Base-by-base conservation (phyloP, 768 basidiomycete species). In the Rhodotorula diobovata region DNA sequence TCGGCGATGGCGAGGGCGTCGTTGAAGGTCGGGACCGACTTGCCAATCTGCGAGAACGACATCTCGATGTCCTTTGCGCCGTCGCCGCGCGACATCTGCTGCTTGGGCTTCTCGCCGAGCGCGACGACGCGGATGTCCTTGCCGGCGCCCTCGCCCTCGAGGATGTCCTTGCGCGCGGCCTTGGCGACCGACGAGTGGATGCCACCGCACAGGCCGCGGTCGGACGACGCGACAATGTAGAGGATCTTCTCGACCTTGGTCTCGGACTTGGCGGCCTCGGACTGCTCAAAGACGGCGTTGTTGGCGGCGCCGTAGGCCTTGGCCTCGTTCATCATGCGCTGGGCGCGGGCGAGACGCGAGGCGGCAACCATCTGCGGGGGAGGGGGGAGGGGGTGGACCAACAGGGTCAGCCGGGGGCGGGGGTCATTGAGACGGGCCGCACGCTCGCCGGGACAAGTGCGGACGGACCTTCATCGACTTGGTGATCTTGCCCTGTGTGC, bases 151-250 rank as follows among this genome's bases (percentile, higher is more conserved):
- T 81, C 77, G 77, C 86, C 85, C 41, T 80, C 69, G 45, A 76
- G 82, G 66, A 94, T 78, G 41, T 86, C 89, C 67, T 85, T 86
- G 76, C 91, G 90, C 61, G 92, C 90, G 66, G 87, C 87, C 83
- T 97, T 96, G 76, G 89, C 85, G 79, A 98, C 91, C 64, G 92
- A 93, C 53, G 95, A 98, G 85, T 98, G 95, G 79, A 99, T 95
- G 85, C 96, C 95, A 83, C 96, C 95, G 80, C 95, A 99, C 68
- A 99, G 91, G 83, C 96, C 95, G 83, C 94, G 93, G 88, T 98
- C 95, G 66, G 95, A 97, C 57, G 95, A 96, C 79, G 96, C 82
- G 80, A 94, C 91, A 76, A 98, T 81, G 84, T 95, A 93, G 76
- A 98, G 91, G 80, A 90, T 90, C 79, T 82, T 83, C 68, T 78